Evolutionary conservation across 352 stramenopile genomes (phyloP).

Genomic region (Globisporangium yorkense): DNA sequence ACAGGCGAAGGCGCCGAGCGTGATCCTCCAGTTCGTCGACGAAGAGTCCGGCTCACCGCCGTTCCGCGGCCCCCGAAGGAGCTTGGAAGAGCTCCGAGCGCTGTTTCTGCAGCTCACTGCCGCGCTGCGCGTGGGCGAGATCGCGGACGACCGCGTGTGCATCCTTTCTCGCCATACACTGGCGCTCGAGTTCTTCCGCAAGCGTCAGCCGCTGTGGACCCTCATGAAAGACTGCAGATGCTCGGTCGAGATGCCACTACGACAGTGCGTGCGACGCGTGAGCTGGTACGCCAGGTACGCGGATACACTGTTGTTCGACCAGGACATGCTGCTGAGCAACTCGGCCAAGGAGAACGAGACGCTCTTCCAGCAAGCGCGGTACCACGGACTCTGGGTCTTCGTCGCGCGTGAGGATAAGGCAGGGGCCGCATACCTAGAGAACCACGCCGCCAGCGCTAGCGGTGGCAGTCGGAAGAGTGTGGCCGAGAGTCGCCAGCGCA

Average conservation of each 20-base stretch:
- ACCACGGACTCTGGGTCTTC: slow-evolving; percentile 23
- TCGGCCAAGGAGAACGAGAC: slow-evolving; percentile 28
- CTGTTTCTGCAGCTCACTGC: slow-evolving; percentile 22
- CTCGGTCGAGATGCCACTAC: slow-evolving; percentile 8
- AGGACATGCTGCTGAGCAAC: slow-evolving; percentile 25
- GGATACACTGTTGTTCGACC: slow-evolving; percentile 25
- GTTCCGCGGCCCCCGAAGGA: slow-evolving; percentile 5
- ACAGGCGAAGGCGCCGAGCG: not conserved
- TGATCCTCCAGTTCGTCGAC: slow-evolving; percentile 14
- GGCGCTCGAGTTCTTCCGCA: slow-evolving; percentile 21
- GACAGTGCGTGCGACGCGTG: slow-evolving; percentile 20
- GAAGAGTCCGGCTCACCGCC: slow-evolving; percentile 6
- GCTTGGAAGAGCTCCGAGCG: slow-evolving; percentile 8
- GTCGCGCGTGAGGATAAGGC: slow-evolving; percentile 15
- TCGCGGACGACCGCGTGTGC: slow-evolving; percentile 16
- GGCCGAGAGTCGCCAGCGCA: not conserved
- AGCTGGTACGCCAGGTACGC: slow-evolving; percentile 18
- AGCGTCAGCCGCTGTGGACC: slow-evolving; percentile 23
- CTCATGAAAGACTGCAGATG: slow-evolving; percentile 33
- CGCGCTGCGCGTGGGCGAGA: slow-evolving; percentile 23
- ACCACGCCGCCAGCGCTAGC: not conserved
- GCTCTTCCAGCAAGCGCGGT: slow-evolving; percentile 20
- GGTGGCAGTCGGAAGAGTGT: not conserved
- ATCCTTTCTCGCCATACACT: slow-evolving; percentile 23
- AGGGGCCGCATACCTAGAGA: not conserved